These are phyloP conservation scores for Chernovozyma aurita DNA, from an alignment of 1,139 yeast genomes.

Conservation along the genomic window DNA sequence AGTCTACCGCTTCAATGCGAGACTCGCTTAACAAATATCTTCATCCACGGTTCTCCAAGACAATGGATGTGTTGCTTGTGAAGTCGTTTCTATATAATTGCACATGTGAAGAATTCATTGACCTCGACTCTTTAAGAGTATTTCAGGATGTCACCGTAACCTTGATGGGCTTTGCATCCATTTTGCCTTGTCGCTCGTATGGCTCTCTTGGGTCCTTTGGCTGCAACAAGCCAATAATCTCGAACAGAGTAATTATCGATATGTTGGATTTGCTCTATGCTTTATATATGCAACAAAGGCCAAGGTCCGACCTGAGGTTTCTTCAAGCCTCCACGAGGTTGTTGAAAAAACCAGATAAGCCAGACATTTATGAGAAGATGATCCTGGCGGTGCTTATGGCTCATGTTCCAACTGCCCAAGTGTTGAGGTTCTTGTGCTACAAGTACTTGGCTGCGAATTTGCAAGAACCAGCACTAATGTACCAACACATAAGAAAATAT, in stretches of 20 bases:
- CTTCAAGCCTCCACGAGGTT: no score
- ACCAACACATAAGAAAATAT: background rate
- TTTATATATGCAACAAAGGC: conserved; percentile 1
- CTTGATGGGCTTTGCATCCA: background rate
- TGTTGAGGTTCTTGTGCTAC: background rate
- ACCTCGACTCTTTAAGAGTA: background rate
- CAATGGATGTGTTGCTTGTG: background rate
- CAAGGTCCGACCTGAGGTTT: background rate
- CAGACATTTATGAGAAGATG: no score
- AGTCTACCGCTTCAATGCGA: background rate
- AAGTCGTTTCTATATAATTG: background rate
- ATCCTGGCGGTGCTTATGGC: background rate
- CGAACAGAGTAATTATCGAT: background rate
- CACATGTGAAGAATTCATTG: background rate
- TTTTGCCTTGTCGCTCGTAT: background rate
- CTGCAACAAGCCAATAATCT: no score
- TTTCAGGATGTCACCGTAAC: background rate
- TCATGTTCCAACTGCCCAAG: background rate
- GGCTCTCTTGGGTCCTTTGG: background rate
- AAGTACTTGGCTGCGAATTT: conserved; percentile 6
- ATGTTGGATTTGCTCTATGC: conserved; percentile 3
- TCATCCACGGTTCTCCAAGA: background rate
- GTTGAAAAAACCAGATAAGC: no score
- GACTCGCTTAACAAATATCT: background rate
- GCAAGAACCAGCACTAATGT: background rate